phyloP scores from a whole-genome alignment of 2,329 filamentous ascomycete genomes.

The Emericellopsis cladophorae region DNA sequence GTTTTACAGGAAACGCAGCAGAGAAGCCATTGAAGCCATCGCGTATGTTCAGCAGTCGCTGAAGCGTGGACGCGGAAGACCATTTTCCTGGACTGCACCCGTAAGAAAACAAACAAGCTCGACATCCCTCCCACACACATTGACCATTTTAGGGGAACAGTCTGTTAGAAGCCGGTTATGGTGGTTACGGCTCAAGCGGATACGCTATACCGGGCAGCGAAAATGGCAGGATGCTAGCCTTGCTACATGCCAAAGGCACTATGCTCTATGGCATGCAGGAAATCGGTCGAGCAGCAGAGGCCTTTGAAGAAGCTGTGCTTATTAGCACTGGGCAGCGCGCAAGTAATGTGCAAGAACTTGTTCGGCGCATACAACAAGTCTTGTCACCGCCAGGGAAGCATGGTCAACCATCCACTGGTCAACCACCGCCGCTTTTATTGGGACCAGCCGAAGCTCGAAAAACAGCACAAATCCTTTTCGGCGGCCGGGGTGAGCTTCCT shows the following conservation, averaged over 20 bases:
- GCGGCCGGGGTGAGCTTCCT: conserved; percentile 61
- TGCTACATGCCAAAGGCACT: conserved; percentile 96
- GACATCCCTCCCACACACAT: neutral
- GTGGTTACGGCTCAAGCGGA: conserved; percentile 4
- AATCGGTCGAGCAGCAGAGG: conserved; percentile 64
- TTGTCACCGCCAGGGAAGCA: conserved; percentile 30
- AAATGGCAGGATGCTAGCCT: conserved; percentile 83
- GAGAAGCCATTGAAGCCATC: conserved; percentile 80
- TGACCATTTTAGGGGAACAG: neutral
- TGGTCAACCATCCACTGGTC: conserved; percentile 3
- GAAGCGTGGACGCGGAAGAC: conserved; percentile 15
- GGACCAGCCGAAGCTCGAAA: conserved; percentile 72
- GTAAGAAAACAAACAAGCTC: too few species aligned
- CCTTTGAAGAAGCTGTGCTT: conserved; percentile 89
- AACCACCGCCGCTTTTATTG: conserved; percentile 52
- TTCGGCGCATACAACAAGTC: conserved; percentile 62
- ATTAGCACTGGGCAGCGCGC: conserved; percentile 67
- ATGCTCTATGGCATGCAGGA: conserved; percentile 89
- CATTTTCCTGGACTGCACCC: too few species aligned
- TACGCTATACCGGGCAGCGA: conserved; percentile 77
- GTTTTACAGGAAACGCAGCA: conserved; percentile 69
- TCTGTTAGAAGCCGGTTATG: neutral
- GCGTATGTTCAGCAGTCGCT: conserved; percentile 69
- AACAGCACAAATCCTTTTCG: conserved; percentile 75
- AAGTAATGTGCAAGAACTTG: conserved; percentile 63